phyloP scores from a whole-genome alignment of 2,329 filamentous ascomycete genomes.

The Trichoderma pleuroti region DNA sequence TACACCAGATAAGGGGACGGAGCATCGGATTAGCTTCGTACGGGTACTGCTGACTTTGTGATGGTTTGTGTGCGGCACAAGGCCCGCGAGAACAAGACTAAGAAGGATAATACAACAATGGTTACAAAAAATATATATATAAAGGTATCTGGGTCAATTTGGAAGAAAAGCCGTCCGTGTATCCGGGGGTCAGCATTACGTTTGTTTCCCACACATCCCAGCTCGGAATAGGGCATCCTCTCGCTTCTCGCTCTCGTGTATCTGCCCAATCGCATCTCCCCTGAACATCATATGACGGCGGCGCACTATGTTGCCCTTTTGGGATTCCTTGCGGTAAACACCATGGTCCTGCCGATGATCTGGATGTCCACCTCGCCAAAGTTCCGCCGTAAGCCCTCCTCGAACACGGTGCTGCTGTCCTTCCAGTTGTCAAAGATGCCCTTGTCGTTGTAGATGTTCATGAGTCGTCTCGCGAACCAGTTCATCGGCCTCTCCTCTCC shows the following conservation, averaged over 20 bases:
- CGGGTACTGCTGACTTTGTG: not conserved
- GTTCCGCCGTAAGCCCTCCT: constrained; percentile 31
- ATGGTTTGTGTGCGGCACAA: not conserved
- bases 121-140: not conserved
- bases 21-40: not conserved
- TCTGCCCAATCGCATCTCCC: not conserved
- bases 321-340: constrained; percentile 37
- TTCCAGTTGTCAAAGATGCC: constrained; percentile 40
- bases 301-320: constrained; percentile 17
- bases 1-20: not conserved
- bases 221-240: not conserved
- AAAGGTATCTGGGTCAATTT: not conserved
- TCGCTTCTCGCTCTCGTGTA: not conserved
- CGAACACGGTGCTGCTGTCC: constrained; percentile 34
- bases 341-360: constrained; percentile 36
- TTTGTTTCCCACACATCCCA: not conserved
- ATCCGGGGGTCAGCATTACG: not conserved
- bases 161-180: not conserved
- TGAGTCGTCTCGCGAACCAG: constrained; percentile 20
- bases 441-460: constrained; percentile 35
- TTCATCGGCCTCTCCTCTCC: constrained; percentile 20
- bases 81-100: not conserved
- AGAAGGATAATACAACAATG: not conserved
- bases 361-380: constrained; percentile 40
- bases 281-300: not conserved